A percentile compares a stretch with the other conserved stretches of the same genome.
These are phyloP conservation scores for Penicillium oxalicum DNA, from an alignment of 2,329 filamentous ascomycete genomes.

Conservation along the genomic window DNA sequence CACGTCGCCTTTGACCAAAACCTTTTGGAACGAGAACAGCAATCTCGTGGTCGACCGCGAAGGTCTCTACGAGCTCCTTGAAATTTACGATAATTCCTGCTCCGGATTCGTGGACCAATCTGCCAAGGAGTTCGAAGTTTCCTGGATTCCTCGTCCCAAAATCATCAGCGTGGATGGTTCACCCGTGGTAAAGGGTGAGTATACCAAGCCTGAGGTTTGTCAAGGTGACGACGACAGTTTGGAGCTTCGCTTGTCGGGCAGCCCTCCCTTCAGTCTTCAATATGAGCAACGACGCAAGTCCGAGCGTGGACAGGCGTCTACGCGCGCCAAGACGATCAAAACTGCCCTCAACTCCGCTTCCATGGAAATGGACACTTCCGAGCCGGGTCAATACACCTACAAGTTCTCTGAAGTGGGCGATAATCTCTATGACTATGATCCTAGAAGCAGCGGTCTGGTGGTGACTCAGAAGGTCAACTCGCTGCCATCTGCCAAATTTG, in stretches of 20 bases:
- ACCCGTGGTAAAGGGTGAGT: slow-evolving; percentile 50
- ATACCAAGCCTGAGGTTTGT: slow-evolving; percentile 75
- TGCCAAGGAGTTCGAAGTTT: slow-evolving; percentile 69
- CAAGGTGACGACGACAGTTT: slow-evolving; percentile 90
- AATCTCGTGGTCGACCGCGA: slow-evolving; percentile 58
- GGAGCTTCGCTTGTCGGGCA: slow-evolving; percentile 72
- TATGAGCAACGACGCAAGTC: slow-evolving; percentile 74
- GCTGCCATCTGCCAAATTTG: slow-evolving; percentile 74
- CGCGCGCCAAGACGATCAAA: slow-evolving; percentile 66
- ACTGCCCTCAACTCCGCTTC: slow-evolving; percentile 70
- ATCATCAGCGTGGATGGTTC: slow-evolving; percentile 52
- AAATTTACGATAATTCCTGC: slow-evolving; percentile 73
- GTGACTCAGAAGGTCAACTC: slow-evolving; percentile 80
- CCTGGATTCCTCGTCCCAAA: slow-evolving; percentile 77
- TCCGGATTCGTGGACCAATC: slow-evolving; percentile 71
- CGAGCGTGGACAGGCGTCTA: slow-evolving; percentile 57
- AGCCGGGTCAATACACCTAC: slow-evolving; percentile 79
- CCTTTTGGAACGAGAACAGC: slow-evolving; percentile 57
- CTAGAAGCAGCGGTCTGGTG: slow-evolving; percentile 59
- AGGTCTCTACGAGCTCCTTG: slow-evolving; percentile 74
- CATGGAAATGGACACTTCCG: slow-evolving; percentile 77
- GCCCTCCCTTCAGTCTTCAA: slow-evolving; percentile 73
- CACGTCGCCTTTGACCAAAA: slow-evolving; percentile 46
- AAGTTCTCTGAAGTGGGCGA: slow-evolving; percentile 78
- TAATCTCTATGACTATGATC: slow-evolving; percentile 73